Percentiles rank a stretch among this genome's conserved stretches.
phyloP scores from a whole-genome alignment of 2,329 filamentous ascomycete genomes.

The Fusarium brachygibbosum region DNA sequence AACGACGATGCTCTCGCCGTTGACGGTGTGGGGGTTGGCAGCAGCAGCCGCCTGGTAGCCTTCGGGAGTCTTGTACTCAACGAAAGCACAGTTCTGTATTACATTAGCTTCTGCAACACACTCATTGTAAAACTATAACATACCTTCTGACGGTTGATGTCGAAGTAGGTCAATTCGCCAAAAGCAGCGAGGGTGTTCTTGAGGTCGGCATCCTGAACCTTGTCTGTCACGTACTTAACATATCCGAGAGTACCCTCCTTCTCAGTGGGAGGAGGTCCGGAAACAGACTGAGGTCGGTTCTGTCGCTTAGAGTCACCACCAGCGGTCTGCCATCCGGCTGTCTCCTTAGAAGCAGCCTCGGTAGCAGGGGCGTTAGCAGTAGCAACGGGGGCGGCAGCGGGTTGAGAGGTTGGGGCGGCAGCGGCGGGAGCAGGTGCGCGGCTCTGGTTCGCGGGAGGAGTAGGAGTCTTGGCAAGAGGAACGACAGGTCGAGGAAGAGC shows the following conservation, averaged over 20 bases:
- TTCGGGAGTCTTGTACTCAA: constrained; percentile 86
- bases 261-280: constrained; percentile 69
- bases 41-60: constrained; percentile 86
- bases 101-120: constrained; percentile 30
- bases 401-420: constrained; percentile 51
- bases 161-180: constrained; percentile 79
- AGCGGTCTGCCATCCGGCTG: constrained; percentile 83
- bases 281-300: constrained; percentile 77
- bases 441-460: constrained; percentile 64
- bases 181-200: constrained; percentile 78
- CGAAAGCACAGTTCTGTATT: constrained; percentile 91
- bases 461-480: constrained; percentile 69
- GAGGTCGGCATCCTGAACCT: constrained; percentile 81
- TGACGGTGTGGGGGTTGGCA: constrained; percentile 88
- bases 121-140: constrained; percentile 36
- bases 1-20: constrained; percentile 84
- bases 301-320: constrained; percentile 87
- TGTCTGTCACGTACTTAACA: constrained; percentile 95
- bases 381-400: constrained; percentile 57
- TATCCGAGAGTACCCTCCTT: constrained; percentile 87
- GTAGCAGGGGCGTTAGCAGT: constrained; percentile 56
- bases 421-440: constrained; percentile 65
- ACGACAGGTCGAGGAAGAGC: constrained; percentile 68
- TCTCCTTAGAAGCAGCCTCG: constrained; percentile 64
- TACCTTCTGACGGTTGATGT: constrained; percentile 88